These are phyloP conservation scores for Leersia perrieri DNA, from an alignment of 176 grass and related monocot genomes.

Conservation along the genomic window DNA sequence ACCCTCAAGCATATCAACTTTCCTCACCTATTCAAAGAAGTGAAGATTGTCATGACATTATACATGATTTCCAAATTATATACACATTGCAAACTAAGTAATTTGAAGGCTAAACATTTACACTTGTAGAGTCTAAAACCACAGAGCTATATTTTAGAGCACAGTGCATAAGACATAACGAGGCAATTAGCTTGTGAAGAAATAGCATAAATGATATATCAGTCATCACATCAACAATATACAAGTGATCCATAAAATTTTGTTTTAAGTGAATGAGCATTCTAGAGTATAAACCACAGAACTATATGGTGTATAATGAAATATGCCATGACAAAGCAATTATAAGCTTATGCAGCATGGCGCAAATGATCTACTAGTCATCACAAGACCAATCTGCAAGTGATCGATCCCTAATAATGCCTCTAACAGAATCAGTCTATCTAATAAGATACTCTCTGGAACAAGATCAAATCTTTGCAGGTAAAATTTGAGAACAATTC, in stretches of 20 bases:
- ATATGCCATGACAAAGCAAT: not conserved
- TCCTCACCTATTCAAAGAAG: slow-evolving; percentile 53
- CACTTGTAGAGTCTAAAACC: not conserved
- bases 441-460: not conserved
- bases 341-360: not conserved
- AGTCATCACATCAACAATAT: too few relatives aligned
- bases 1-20: slow-evolving; percentile 83
- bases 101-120: not conserved
- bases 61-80: not conserved
- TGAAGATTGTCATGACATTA: not conserved
- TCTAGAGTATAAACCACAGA: not conserved
- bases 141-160: too few relatives aligned
- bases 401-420: not conserved
- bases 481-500: not conserved
- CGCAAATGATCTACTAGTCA: not conserved
- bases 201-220: too few relatives aligned
- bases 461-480: not conserved
- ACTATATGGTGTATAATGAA: not conserved
- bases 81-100: not conserved
- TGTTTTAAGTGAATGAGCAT: too few relatives aligned
- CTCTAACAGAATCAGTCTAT: not conserved
- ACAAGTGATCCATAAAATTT: too few relatives aligned
- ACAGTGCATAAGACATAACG: too few relatives aligned
- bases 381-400: too few relatives aligned
- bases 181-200: too few relatives aligned